Evolutionary conservation across 2,329 filamentous ascomycete species (phyloP).

Genomic region (Paracoccidioides lutzii): DNA sequence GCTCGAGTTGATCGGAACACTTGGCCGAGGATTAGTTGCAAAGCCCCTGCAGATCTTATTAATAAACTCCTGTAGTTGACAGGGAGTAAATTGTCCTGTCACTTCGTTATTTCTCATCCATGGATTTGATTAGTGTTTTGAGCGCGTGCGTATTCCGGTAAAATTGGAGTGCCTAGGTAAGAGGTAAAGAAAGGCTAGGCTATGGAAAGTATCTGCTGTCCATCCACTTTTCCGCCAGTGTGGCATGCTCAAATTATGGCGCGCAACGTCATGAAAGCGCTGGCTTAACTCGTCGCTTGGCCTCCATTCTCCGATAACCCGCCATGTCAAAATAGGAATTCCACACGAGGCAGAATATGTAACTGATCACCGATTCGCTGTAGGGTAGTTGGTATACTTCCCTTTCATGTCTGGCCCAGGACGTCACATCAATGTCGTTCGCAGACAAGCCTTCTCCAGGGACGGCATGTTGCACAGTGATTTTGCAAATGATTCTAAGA

Average conservation of each 20-base stretch:
- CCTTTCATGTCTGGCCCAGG: background rate
- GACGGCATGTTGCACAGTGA: conserved; percentile 6
- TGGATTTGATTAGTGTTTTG: too few relatives aligned
- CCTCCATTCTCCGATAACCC: conserved; percentile 4
- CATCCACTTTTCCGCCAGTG: background rate
- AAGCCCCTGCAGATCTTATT: too few relatives aligned
- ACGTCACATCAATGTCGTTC: background rate
- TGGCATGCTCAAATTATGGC: background rate
- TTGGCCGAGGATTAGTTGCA: too few relatives aligned
- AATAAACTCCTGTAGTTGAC: too few relatives aligned
- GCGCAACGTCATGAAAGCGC: conserved; percentile 1
- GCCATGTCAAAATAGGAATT: conserved; percentile 5
- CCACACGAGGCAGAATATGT: conserved; percentile 2
- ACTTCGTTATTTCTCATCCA: too few relatives aligned
- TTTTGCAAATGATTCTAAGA: conserved; percentile 6
- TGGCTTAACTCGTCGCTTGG: conserved; percentile 3
- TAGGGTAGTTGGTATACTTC: background rate
- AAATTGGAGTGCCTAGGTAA: too few relatives aligned
- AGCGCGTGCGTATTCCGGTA: too few relatives aligned
- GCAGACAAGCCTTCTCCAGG: background rate
- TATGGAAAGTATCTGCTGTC: background rate
- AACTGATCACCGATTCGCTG: conserved; percentile 2
- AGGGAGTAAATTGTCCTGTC: too few relatives aligned
- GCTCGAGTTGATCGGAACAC: too few relatives aligned
- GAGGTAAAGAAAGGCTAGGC: too few relatives aligned